A percentile compares a stretch with the other conserved stretches of the same genome.
Evolutionary conservation across 75 land plant species (phyloP).

Genomic region (Gnetum montanum): DNA sequence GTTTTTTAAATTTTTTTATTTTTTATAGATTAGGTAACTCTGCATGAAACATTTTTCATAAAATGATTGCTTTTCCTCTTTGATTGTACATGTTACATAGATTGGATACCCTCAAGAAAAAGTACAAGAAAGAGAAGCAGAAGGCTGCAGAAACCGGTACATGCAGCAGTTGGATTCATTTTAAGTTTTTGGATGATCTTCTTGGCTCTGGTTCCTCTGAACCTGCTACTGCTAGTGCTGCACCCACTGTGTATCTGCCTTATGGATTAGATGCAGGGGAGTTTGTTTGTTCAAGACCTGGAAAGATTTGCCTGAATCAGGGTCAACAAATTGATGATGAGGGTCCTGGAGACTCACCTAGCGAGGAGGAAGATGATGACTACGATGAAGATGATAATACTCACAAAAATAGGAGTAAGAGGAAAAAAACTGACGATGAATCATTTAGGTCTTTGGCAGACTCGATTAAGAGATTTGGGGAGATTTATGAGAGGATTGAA

Average conservation of each 20-base stretch:
- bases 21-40: constrained; percentile 6
- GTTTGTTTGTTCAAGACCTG: constrained; percentile 27
- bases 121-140: constrained; percentile 70
- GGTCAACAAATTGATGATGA: constrained; percentile 36
- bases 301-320: constrained; percentile 24
- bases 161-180: constrained; percentile 55
- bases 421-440: constrained; percentile 7
- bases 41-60: too few species aligned
- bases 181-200: constrained; percentile 45
- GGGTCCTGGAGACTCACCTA: constrained; percentile 23
- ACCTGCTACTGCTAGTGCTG: constrained; percentile 12
- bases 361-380: constrained; percentile 15
- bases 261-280: constrained; percentile 65
- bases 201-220: constrained; percentile 10
- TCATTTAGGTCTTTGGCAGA: constrained; percentile 37
- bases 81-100: too few species aligned
- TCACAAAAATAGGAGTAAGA: constrained; percentile 5
- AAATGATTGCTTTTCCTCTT: too few species aligned
- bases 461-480: constrained; percentile 46
- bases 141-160: constrained; percentile 8
- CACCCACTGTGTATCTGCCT: too few species aligned
- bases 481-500: constrained; percentile 65
- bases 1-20: too few species aligned
- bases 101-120: constrained; percentile 64
- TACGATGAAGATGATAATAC: constrained; percentile 7